phyloP scores from a whole-genome alignment of 306 rosid genomes.

The Oemleria cerasiformis region DNA sequence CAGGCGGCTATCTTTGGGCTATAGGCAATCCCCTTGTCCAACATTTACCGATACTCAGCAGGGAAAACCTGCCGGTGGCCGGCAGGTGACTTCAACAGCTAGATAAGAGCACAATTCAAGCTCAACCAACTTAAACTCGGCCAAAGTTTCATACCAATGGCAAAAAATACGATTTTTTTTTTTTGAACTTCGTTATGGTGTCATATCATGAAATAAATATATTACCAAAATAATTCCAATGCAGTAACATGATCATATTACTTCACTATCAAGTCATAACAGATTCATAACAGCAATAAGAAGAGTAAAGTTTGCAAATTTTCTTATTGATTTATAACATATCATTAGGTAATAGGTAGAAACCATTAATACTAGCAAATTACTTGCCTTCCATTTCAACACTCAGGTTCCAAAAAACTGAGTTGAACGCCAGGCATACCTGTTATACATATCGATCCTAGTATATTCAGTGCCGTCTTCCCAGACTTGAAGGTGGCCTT shows the following conservation, averaged over 20 bases:
- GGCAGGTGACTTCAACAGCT: background rate
- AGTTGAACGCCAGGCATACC: slow-evolving; percentile 29
- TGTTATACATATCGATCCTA: slow-evolving; percentile 7
- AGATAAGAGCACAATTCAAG: slow-evolving; percentile 14
- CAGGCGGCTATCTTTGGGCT: background rate
- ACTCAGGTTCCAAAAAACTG: slow-evolving; percentile 42
- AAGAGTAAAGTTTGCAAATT: background rate
- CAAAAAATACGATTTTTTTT: too few species aligned
- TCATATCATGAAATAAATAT: background rate
- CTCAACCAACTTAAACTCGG: background rate
- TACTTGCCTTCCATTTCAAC: slow-evolving; percentile 26
- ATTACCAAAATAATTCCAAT: background rate
- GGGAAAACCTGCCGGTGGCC: background rate
- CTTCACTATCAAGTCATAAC: too few species aligned
- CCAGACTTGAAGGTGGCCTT: slow-evolving; percentile 9
- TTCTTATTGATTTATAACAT: slow-evolving; percentile 6
- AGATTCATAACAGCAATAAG: background rate
- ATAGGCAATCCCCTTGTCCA: background rate
- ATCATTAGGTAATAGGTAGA: slow-evolving; percentile 9
- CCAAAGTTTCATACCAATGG: background rate
- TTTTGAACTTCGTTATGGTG: background rate
- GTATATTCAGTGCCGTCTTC: background rate
- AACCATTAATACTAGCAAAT: slow-evolving; percentile 12
- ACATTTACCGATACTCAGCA: background rate
- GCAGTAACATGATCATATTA: background rate